Conservation (phyloP, 106 monocot genomes). For the Acorus calamus region DNA sequence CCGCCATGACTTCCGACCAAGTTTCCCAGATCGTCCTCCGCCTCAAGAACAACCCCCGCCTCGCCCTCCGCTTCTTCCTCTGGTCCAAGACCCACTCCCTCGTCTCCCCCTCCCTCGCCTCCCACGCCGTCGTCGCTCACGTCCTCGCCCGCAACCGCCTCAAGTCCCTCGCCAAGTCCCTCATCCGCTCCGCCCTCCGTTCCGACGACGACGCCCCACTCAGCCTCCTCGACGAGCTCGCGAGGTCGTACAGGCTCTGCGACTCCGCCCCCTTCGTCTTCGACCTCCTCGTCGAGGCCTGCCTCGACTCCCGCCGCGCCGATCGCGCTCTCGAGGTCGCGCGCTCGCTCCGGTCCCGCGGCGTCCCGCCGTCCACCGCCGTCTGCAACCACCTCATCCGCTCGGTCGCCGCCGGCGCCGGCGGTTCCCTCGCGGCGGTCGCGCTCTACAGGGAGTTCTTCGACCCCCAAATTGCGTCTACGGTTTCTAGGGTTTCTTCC, state of each 20-base stretch:
- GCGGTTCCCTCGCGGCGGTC: conserved; percentile 30
- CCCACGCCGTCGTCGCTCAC: background rate
- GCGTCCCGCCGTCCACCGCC: conserved; percentile 20
- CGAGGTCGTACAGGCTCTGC: conserved; percentile 33
- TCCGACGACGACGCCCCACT: background rate
- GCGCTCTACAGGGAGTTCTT: conserved; percentile 41
- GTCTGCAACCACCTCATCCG: conserved; percentile 40
- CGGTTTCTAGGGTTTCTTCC: no score
- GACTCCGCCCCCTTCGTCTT: conserved; percentile 74
- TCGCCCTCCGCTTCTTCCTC: background rate
- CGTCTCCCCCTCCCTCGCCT: background rate
- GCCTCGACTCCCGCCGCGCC: conserved; percentile 24
- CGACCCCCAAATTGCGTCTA: background rate
- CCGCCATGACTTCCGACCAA: conserved; percentile 6
- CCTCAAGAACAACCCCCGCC: background rate
- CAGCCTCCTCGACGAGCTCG: conserved; percentile 25
- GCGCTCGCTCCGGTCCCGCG: conserved; percentile 16
- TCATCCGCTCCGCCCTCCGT: background rate
- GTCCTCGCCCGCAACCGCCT: no score
- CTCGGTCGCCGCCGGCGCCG: background rate
- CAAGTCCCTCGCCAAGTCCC: background rate
- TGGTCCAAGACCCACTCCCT: background rate
- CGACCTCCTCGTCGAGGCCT: conserved; percentile 58
- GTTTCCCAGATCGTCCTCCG: conserved; percentile 8
- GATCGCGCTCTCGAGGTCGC: conserved; percentile 31